phyloP scores from a whole-genome alignment of 495 filamentous ascomycete species.

The Viridothelium virens region DNA sequence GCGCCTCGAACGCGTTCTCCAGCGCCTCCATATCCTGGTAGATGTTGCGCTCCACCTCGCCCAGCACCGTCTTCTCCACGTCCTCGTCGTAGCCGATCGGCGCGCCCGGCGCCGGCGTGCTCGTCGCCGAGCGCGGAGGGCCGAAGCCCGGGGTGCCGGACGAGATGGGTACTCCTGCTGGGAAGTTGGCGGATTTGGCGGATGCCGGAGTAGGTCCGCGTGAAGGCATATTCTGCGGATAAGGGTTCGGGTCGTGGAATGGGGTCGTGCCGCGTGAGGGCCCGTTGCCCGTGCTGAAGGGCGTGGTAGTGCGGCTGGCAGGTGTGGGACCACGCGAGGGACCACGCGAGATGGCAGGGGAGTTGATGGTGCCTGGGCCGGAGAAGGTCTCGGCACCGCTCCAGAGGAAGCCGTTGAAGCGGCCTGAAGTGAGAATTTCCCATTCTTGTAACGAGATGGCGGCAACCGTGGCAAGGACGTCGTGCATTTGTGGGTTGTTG shows the following conservation, averaged over 20 bases:
- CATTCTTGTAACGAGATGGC: slow-evolving; percentile 82
- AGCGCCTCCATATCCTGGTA: slow-evolving; percentile 88
- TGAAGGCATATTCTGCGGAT: slow-evolving; percentile 29
- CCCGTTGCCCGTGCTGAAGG: slow-evolving; percentile 30
- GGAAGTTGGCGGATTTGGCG: slow-evolving; percentile 28
- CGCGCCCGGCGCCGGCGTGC: slow-evolving; percentile 25
- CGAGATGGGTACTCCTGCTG: neutral
- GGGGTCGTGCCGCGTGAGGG: slow-evolving; percentile 31
- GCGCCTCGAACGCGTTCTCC: slow-evolving; percentile 88
- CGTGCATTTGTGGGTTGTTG: slow-evolving; percentile 71
- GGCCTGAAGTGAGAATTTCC: slow-evolving; percentile 92
- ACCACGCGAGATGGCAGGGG: slow-evolving; percentile 44
- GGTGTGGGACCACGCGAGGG: slow-evolving; percentile 44
- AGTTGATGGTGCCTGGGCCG: slow-evolving; percentile 27
- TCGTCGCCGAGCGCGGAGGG: neutral
- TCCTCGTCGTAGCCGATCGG: slow-evolving; percentile 90
- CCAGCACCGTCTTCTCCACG: slow-evolving; percentile 79
- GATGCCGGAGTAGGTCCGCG: slow-evolving; percentile 34
- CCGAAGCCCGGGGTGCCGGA: neutral
- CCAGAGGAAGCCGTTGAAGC: slow-evolving; percentile 95
- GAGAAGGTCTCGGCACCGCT: slow-evolving; percentile 65
- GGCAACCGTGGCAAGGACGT: slow-evolving; percentile 78
- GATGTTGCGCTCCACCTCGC: slow-evolving; percentile 88
- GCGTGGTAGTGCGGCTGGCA: slow-evolving; percentile 30
- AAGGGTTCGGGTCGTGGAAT: slow-evolving; percentile 23